Percentiles rank a stretch among this genome's conserved stretches.
These are phyloP conservation scores for Nemania diffusa DNA, from an alignment of 2,329 filamentous ascomycete species.

Conservation along the genomic window DNA sequence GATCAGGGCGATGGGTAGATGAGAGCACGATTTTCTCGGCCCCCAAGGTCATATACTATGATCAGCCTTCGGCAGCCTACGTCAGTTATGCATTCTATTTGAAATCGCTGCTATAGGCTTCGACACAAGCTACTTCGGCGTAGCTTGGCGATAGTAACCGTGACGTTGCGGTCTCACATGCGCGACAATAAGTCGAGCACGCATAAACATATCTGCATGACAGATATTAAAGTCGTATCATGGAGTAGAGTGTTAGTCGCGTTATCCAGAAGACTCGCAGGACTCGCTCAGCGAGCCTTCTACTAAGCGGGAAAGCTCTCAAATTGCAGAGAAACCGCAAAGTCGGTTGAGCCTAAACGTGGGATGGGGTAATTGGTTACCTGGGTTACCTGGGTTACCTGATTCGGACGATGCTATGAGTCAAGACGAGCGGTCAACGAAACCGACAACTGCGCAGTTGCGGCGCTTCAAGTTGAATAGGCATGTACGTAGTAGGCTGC, in stretches of 20 bases:
- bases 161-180: background rate
- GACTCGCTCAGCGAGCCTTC: background rate
- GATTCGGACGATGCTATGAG: background rate
- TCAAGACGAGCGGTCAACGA: conserved; percentile 18
- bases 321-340: background rate
- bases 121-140: background rate
- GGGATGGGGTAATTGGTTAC: conserved; percentile 21
- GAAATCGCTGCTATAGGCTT: background rate
- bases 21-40: background rate
- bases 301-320: background rate
- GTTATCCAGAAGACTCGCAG: background rate
- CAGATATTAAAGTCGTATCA: background rate
- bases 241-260: background rate
- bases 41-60: conserved; percentile 12
- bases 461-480: background rate
- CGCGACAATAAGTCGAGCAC: background rate
- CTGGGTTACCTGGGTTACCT: too few species aligned
- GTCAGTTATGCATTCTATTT: background rate
- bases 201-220: background rate
- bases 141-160: background rate
- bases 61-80: background rate
- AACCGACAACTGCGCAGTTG: background rate
- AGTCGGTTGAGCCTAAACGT: conserved; percentile 7
- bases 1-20: conserved; percentile 14
- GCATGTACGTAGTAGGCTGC: conserved; percentile 19